These are phyloP conservation scores for Pythium graminicola DNA, from an alignment of 352 stramenopile genomes.

Conservation along the genomic window DNA sequence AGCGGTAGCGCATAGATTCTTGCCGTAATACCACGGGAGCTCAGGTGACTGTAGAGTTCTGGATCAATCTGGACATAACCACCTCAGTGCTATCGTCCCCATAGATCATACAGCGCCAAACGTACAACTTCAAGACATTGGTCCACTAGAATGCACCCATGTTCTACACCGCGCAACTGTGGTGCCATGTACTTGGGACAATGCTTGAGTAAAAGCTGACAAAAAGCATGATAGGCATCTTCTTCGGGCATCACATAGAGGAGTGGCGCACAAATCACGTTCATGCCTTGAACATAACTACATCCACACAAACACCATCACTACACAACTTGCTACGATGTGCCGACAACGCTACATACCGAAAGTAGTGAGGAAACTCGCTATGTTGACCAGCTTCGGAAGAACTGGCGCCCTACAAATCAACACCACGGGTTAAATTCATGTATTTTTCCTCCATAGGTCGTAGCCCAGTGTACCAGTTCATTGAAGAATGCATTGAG, in stretches of 20 bases:
- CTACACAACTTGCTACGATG: no score
- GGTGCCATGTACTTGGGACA: slow-evolving; percentile 88
- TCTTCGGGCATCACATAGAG: slow-evolving; percentile 90
- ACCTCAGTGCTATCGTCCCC: no score
- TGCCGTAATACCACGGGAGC: slow-evolving; percentile 62
- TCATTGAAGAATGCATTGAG: slow-evolving; percentile 91
- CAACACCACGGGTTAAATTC: no score
- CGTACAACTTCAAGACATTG: slow-evolving; percentile 44
- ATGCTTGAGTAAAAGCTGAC: slow-evolving; percentile 78
- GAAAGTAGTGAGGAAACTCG: slow-evolving; percentile 23
- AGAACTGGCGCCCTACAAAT: slow-evolving; percentile 8
- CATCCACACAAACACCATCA: neutral
- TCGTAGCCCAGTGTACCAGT: slow-evolving; percentile 35
- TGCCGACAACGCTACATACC: neutral
- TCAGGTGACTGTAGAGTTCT: slow-evolving; percentile 77
- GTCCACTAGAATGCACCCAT: slow-evolving; percentile 74
- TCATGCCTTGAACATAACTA: slow-evolving; percentile 92
- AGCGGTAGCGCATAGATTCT: slow-evolving; percentile 85
- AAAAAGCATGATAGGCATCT: slow-evolving; percentile 89
- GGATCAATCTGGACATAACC: slow-evolving; percentile 47
- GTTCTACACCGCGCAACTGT: slow-evolving; percentile 76
- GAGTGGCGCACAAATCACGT: slow-evolving; percentile 83
- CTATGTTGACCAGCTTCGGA: slow-evolving; percentile 8
- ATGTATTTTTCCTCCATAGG: no score
- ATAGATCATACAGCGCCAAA: neutral